Conservation (phyloP, 2,329 filamentous ascomycete species). For the Claviceps capensis region DNA sequence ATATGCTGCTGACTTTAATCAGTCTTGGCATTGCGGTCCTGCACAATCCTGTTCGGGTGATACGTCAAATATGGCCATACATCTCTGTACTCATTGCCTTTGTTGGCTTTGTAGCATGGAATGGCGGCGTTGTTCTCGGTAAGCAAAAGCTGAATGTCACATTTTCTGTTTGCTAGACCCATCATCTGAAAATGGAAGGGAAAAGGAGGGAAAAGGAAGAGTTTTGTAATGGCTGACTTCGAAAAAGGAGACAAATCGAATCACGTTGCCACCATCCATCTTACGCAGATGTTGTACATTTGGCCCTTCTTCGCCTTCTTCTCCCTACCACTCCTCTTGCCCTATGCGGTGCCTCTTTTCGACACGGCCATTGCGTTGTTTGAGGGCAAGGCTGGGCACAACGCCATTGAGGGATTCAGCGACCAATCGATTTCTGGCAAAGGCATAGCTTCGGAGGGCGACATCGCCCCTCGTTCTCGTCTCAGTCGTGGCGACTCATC, state of each 20-base stretch:
- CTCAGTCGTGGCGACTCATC: neutral
- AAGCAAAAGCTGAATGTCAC: conserved; percentile 12
- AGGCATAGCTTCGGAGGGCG: neutral
- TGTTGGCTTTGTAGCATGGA: conserved; percentile 65
- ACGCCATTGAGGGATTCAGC: neutral
- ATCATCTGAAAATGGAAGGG: too few relatives aligned
- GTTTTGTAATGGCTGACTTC: neutral
- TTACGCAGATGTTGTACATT: conserved; percentile 89
- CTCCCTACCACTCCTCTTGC: conserved; percentile 62
- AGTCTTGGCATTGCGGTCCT: conserved; percentile 49
- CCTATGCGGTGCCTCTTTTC: conserved; percentile 27
- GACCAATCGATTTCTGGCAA: neutral
- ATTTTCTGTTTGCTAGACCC: too few relatives aligned
- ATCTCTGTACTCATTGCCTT: conserved; percentile 55
- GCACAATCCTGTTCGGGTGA: conserved; percentile 31
- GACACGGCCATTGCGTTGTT: conserved; percentile 6
- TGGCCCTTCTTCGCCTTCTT: conserved; percentile 88
- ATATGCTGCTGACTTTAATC: conserved; percentile 41
- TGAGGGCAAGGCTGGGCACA: neutral
- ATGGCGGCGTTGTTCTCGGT: conserved; percentile 85
- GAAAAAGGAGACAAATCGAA: conserved; percentile 76
- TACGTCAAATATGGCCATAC: conserved; percentile 42
- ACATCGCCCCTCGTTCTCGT: neutral
- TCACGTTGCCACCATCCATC: conserved; percentile 76
- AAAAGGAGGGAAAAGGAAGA: neutral